phyloP scores from a whole-genome alignment of 176 grass and related monocot genomes.

The Oropetium thomaeum region DNA sequence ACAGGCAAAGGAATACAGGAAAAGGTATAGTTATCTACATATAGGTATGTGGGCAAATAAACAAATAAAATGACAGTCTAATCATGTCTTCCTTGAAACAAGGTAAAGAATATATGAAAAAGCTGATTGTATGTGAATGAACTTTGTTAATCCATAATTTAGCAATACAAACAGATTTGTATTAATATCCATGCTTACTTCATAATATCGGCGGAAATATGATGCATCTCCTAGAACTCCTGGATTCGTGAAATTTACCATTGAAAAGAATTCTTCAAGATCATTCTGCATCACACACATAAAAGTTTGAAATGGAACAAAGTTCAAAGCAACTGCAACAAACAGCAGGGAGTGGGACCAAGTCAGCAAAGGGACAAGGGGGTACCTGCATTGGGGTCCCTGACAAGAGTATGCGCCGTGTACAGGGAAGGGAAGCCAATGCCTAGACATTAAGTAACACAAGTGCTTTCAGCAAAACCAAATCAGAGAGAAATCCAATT shows the following conservation, averaged over 20 bases:
- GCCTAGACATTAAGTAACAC: slow-evolving; percentile 47
- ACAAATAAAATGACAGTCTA: neutral
- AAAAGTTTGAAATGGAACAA: slow-evolving; percentile 26
- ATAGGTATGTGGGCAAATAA: neutral
- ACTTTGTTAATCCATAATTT: neutral
- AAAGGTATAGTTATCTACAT: neutral
- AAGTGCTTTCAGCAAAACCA: slow-evolving; percentile 17
- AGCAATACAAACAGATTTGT: slow-evolving; percentile 15
- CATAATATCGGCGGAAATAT: slow-evolving; percentile 93
- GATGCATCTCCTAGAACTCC: slow-evolving; percentile 75
- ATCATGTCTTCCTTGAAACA: neutral
- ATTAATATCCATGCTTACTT: slow-evolving; percentile 51
- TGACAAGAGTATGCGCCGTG: slow-evolving; percentile 76
- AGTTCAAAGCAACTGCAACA: neutral
- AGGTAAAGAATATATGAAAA: neutral
- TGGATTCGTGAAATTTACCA: slow-evolving; percentile 99
- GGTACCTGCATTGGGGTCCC: slow-evolving; percentile 97
- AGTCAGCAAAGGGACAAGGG: neutral
- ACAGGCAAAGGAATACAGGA: slow-evolving; percentile 21
- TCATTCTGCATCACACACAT: slow-evolving; percentile 67
- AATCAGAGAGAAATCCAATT: slow-evolving; percentile 2
- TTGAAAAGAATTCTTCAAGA: slow-evolving; percentile 95
- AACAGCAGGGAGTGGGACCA: too few species aligned
- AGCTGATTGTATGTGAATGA: neutral
- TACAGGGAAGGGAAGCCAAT: slow-evolving; percentile 91